These are phyloP conservation scores for Prunus padus DNA, from an alignment of 306 rosid genomes.

Conservation along the genomic window DNA sequence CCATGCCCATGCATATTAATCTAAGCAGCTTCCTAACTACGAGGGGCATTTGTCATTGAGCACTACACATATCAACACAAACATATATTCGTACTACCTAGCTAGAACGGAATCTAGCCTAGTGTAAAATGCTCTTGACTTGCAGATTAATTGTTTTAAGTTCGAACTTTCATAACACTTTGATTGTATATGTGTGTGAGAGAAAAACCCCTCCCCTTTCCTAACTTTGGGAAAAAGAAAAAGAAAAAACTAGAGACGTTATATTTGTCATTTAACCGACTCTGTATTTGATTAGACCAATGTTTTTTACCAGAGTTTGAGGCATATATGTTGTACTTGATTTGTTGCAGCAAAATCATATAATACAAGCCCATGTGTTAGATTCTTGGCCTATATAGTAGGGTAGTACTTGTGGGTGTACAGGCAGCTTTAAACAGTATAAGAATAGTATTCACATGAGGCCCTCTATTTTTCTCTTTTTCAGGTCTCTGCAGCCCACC, in stretches of 20 bases:
- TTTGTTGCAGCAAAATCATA: slow-evolving; percentile 38
- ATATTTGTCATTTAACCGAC: not conserved
- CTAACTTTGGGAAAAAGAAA: no score
- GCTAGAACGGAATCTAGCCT: no score
- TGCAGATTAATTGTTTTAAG: accelerated
- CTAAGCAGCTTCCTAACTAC: slow-evolving; percentile 30
- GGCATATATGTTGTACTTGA: slow-evolving; percentile 59
- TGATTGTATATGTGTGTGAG: no score
- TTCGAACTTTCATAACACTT: accelerated
- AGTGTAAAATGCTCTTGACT: no score
- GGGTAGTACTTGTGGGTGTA: slow-evolving; percentile 34
- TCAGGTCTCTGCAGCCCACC: slow-evolving; percentile 25
- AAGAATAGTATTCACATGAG: slow-evolving; percentile 64
- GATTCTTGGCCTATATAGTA: slow-evolving; percentile 61
- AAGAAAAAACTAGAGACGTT: not conserved
- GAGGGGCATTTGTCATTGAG: slow-evolving; percentile 4
- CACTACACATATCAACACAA: slow-evolving; percentile 12
- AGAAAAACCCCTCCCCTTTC: no score
- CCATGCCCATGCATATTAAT: slow-evolving; percentile 29
- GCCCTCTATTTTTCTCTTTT: slow-evolving; percentile 30
- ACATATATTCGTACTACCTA: no score
- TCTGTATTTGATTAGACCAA: not conserved
- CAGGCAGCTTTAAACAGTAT: slow-evolving; percentile 37
- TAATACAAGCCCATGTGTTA: slow-evolving; percentile 69
- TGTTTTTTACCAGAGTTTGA: not conserved